Base-by-base conservation (phyloP, 108 stramenopile species). In the Schizochytrium sp. region DNA sequence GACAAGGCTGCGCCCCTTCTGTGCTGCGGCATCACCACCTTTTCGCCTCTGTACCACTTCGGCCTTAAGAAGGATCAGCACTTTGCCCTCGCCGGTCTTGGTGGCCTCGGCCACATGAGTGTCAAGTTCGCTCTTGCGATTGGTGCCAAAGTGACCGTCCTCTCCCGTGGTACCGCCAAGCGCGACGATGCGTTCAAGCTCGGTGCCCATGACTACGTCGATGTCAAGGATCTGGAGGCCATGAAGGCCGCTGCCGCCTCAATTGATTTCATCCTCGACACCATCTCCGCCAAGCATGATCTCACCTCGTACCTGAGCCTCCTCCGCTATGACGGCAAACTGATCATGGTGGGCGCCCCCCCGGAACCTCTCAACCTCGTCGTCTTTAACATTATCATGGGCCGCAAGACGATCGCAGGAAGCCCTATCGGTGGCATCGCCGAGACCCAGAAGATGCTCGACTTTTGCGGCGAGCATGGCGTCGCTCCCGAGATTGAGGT, bases 11-110 rank as follows among this genome's bases (percentile, higher is more conserved):
- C 90, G 41, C 89, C 90, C 28, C 57, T 95, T 21, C 58, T 95
- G 72, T 96, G 95, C 90, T 94, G 94, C 47, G 95, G 95, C 58
- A 91, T 95, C 60, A 96, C 95, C 57, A 91, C 63, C 51, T 96
- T 92, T 83, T 87, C 60, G 12, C 93, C 94, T 5, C 83, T 95
- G 87, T 88, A 92, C 55, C 90, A 90, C 87, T 90, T 89, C 41
- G 91, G 92, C 87, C 34, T 58, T 5, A 87, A 69, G 44, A 60
- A 72, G 16, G 92, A 90, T 10, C 90, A 92, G 87, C 71, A 58
- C 10, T 90, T 95, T 8, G 95, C 89, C 18, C 72, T 95, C 72
- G 91, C 91, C 19, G 95, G 95, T 18, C 90, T 94, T 88, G 95
- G 95, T 53, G 95, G 95, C 45, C 90, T 95, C 18, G 95, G 95